A percentile compares a stretch with the other conserved stretches of the same genome.
Conservation (phyloP, 805 yeast genomes). For the Metschnikowia continentalis region DNA sequence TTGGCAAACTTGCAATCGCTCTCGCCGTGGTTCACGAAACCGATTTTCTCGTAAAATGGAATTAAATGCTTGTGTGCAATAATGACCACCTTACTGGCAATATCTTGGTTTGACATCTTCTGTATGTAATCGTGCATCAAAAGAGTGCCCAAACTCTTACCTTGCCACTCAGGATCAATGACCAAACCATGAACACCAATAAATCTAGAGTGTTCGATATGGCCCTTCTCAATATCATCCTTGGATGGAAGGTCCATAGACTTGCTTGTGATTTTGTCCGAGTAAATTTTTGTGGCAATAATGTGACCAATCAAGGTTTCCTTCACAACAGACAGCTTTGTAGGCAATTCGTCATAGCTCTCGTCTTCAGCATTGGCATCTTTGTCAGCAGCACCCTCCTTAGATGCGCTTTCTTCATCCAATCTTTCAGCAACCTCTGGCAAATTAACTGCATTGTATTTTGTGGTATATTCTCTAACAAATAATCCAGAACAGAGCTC, state of each 20-base stretch:
- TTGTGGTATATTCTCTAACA: slow-evolving; percentile 57
- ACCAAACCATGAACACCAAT: slow-evolving; percentile 83
- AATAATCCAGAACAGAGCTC: slow-evolving; percentile 89
- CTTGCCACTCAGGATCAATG: slow-evolving; percentile 72
- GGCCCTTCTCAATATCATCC: slow-evolving; percentile 45
- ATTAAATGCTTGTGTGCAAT: slow-evolving; percentile 66
- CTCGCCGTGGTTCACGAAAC: slow-evolving; percentile 68
- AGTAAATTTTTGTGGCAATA: slow-evolving; percentile 65
- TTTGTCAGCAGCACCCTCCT: slow-evolving; percentile 12
- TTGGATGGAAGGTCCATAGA: slow-evolving; percentile 58
- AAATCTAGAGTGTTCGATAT: slow-evolving; percentile 65
- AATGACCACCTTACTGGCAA: slow-evolving; percentile 72
- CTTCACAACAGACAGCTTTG: slow-evolving; percentile 46
- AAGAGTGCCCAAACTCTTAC: slow-evolving; percentile 77
- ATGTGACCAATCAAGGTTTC: slow-evolving; percentile 78
- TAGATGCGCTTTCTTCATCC: slow-evolving; percentile 21
- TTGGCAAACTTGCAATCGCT: slow-evolving; percentile 59
- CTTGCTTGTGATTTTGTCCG: slow-evolving; percentile 48
- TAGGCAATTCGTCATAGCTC: slow-evolving; percentile 39
- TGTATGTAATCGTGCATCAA: slow-evolving; percentile 87
- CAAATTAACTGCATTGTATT: slow-evolving; percentile 39
- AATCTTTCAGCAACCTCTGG: slow-evolving; percentile 37
- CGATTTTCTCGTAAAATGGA: slow-evolving; percentile 77
- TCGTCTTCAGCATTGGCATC: slow-evolving; percentile 22
- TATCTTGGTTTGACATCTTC: slow-evolving; percentile 79